Evolutionary conservation across 345 rosid species (phyloP).

Genomic region (Citrus unshiu): DNA sequence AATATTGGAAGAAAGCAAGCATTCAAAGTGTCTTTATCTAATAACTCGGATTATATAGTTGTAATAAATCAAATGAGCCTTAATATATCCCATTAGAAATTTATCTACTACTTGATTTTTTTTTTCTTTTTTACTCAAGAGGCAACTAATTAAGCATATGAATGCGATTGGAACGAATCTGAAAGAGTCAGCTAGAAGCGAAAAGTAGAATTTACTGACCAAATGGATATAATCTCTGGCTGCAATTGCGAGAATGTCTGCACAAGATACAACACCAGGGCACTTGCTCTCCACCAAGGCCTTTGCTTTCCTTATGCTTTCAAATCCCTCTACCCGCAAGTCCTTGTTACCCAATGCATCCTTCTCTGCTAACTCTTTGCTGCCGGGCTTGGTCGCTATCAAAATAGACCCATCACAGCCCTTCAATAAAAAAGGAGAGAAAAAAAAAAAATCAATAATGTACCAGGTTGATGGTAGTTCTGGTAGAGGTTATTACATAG

Average conservation of each 20-base stretch:
- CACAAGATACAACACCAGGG: conserved; percentile 81
- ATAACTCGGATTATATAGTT: background rate
- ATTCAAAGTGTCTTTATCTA: background rate
- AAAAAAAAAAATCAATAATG: background rate
- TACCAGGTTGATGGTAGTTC: background rate
- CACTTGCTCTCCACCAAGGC: conserved; percentile 71
- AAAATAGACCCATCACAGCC: conserved; percentile 87
- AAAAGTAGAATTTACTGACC: conserved; percentile 25
- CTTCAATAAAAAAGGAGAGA: conserved; percentile 25
- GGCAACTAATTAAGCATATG: background rate
- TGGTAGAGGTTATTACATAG: background rate
- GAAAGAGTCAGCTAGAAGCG: background rate
- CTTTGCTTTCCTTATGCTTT: conserved; percentile 56
- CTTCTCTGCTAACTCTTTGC: conserved; percentile 61
- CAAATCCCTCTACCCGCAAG: conserved; percentile 64
- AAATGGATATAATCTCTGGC: conserved; percentile 76
- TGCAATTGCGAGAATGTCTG: conserved; percentile 82
- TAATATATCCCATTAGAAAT: background rate
- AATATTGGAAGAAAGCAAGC: background rate
- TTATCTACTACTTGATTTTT: background rate
- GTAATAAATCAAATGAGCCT: background rate
- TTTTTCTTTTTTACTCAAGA: background rate
- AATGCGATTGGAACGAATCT: background rate
- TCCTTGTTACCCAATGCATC: conserved; percentile 70
- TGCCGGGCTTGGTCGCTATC: conserved; percentile 54